Evolutionary conservation across 257 asterid species (phyloP).

Genomic region (Craterostigma plantagineum): DNA sequence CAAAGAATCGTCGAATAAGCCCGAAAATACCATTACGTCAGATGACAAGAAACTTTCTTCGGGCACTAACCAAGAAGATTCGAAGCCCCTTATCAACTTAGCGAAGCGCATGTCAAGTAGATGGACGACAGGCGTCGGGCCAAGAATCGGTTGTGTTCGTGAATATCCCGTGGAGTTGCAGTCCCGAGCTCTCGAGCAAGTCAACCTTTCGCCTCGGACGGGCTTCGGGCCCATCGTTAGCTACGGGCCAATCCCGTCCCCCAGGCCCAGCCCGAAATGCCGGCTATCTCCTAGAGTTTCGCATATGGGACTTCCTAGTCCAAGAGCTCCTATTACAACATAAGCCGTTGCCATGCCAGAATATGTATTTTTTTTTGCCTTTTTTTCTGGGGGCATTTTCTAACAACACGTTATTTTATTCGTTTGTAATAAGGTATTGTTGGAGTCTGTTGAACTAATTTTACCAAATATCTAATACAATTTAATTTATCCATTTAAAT

Average conservation of each 20-base stretch:
- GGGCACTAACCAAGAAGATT: too few relatives aligned
- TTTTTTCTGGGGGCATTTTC: too few relatives aligned
- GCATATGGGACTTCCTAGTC: conserved; percentile 55
- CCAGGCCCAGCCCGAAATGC: conserved; percentile 48
- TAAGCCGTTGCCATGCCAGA: too few relatives aligned
- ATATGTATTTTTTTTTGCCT: too few relatives aligned
- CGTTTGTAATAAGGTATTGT: too few relatives aligned
- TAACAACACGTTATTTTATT: too few relatives aligned
- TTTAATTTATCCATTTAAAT: too few relatives aligned
- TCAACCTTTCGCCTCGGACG: conserved; percentile 71
- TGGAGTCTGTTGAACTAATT: too few relatives aligned
- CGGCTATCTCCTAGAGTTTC: conserved; percentile 71
- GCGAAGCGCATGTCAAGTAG: conserved; percentile 64
- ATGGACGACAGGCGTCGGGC: conserved; percentile 84
- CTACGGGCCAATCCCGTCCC: conserved; percentile 60
- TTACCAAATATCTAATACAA: too few relatives aligned
- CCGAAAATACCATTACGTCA: background rate
- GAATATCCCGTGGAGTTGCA: conserved; percentile 74
- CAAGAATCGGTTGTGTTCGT: conserved; percentile 79
- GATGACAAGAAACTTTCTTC: too few relatives aligned
- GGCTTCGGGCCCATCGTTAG: conserved; percentile 19
- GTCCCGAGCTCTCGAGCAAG: conserved; percentile 75
- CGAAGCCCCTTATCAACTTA: conserved; percentile 21
- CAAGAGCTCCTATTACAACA: background rate
- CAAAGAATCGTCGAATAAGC: conserved; percentile 4